Conservation (phyloP, 1,284 basidiomycete genomes). For the Neolentinus lepideus region DNA sequence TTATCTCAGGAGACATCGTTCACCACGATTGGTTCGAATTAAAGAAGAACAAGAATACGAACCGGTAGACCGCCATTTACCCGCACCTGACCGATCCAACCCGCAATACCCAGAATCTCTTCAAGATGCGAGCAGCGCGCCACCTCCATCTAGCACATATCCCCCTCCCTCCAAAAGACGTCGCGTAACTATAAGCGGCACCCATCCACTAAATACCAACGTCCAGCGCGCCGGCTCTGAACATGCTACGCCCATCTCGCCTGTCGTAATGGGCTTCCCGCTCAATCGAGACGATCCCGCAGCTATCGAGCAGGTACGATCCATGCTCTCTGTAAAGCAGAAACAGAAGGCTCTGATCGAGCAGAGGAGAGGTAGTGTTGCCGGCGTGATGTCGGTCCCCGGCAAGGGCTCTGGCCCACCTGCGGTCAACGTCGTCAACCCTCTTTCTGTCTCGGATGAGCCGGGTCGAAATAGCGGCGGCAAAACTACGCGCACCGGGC, state of each 20-base stretch:
- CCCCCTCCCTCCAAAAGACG: constrained; percentile 62
- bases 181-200: constrained; percentile 59
- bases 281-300: constrained; percentile 50
- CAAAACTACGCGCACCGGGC: neutral
- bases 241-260: constrained; percentile 52
- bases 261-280: constrained; percentile 57
- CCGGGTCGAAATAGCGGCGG: constrained; percentile 4
- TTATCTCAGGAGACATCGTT: constrained; percentile 29
- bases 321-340: constrained; percentile 56
- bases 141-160: constrained; percentile 31
- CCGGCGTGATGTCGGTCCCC: constrained; percentile 26
- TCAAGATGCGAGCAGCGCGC: constrained; percentile 17
- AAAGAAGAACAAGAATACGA: constrained; percentile 59
- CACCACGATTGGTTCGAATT: constrained; percentile 41
- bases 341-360: constrained; percentile 66
- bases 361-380: constrained; percentile 54
- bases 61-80: constrained; percentile 21
- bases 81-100: constrained; percentile 11
- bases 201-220: constrained; percentile 48
- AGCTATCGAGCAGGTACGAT: constrained; percentile 54
- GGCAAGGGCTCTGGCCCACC: constrained; percentile 11
- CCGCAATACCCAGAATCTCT: neutral
- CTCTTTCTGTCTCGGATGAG: constrained; percentile 13
- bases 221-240: constrained; percentile 33
- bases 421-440: constrained; percentile 18